A percentile compares a stretch with the other conserved stretches of the same genome.
Evolutionary conservation across 768 basidiomycete genomes (phyloP).

Genomic region (Lactarius deliciosus): DNA sequence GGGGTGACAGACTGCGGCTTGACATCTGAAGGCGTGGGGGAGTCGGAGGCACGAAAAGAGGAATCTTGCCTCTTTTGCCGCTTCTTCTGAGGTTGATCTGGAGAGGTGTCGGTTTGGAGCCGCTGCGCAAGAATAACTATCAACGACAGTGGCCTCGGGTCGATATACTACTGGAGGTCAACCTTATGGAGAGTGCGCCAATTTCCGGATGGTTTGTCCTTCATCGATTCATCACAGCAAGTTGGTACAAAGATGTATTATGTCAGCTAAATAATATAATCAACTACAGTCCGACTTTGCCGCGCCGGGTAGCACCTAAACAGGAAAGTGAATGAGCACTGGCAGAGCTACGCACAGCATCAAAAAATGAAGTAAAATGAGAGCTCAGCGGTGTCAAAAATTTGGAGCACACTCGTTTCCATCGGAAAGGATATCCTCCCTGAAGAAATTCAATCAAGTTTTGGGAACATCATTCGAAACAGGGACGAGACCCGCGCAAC

Average conservation of each 20-base stretch:
- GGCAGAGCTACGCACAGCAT: not conserved
- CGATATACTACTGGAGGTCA: conserved; percentile 7
- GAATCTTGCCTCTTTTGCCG: conserved; percentile 2
- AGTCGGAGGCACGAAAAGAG: not conserved
- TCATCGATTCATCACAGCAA: not conserved
- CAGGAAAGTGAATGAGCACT: conserved; percentile 4
- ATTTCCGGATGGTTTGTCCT: conserved; percentile 20
- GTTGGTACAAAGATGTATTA: conserved; percentile 4
- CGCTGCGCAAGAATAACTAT: conserved; percentile 11
- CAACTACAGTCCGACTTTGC: not conserved
- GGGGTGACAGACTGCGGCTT: not conserved
- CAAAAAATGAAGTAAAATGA: conserved; percentile 1
- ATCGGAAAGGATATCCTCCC: conserved; percentile 64
- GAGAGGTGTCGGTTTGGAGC: conserved; percentile 6
- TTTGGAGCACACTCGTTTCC: conserved; percentile 68
- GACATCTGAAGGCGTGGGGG: conserved; percentile 14
- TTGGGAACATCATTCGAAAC: conserved; percentile 53
- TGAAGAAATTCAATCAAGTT: conserved; percentile 86
- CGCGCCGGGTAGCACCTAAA: not conserved
- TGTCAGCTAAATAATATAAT: conserved; percentile 8
- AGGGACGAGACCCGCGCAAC: conserved; percentile 17
- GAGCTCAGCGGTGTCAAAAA: conserved; percentile 52
- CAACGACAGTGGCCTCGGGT: conserved; percentile 9
- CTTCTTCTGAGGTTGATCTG: conserved; percentile 7
- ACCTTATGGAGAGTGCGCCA: conserved; percentile 24